These are phyloP conservation scores for Annona squamosa DNA, from an alignment of 164 flowering plant species.

Conservation along the genomic window DNA sequence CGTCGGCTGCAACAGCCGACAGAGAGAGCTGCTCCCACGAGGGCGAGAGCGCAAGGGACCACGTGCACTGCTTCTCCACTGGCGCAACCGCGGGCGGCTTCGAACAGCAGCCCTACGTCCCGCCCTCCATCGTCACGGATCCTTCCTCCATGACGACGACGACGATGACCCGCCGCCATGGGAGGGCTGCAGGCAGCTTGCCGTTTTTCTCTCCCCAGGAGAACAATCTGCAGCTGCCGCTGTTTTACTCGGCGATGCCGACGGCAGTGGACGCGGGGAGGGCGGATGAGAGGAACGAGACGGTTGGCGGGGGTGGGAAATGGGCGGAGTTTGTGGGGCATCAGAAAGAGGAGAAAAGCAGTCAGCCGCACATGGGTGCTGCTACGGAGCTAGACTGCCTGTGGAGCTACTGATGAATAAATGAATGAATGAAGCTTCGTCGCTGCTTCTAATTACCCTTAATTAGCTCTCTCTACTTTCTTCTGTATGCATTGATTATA, in stretches of 20 bases:
- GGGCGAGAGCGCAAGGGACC: conserved; percentile 38
- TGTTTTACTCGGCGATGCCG: conserved; percentile 33
- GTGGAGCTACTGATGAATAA: conserved; percentile 52
- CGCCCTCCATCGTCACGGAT: conserved; percentile 5
- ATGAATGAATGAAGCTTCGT: too few species aligned
- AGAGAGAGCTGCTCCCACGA: conserved; percentile 42
- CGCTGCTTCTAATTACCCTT: too few species aligned
- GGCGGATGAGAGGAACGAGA: conserved; percentile 1
- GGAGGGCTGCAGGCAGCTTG: conserved; percentile 9
- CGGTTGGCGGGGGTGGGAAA: conserved; percentile 15
- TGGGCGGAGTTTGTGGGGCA: conserved; percentile 25
- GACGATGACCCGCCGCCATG: not conserved
- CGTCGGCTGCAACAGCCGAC: conserved; percentile 1
- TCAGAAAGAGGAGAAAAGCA: conserved; percentile 16
- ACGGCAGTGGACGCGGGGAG: conserved; percentile 2
- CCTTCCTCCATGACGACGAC: conserved; percentile 1
- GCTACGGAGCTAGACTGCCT: conserved; percentile 69
- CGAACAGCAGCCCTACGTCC: conserved; percentile 6
- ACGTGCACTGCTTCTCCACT: conserved; percentile 99
- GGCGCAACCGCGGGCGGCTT: conserved; percentile 10
- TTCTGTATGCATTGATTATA: too few species aligned
- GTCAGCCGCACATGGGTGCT: conserved; percentile 16
- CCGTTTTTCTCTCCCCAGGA: conserved; percentile 55
- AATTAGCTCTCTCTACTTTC: too few species aligned
- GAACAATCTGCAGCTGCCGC: conserved; percentile 67